Conservation (phyloP, 768 basidiomycete species). For the Baorangia bicolor region DNA sequence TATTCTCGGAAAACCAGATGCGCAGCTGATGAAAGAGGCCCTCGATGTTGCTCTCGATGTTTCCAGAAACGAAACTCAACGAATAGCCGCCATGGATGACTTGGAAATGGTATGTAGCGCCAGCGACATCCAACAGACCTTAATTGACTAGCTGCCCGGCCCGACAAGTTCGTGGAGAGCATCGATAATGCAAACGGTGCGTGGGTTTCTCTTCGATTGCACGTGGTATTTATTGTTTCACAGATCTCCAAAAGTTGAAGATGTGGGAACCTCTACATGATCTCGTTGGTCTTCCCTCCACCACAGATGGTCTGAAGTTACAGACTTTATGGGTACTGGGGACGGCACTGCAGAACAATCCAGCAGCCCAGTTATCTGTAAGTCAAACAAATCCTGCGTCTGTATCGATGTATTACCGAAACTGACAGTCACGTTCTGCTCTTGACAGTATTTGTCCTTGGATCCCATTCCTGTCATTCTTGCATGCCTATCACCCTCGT, state of each 20-base stretch:
- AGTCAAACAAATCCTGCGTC: slow-evolving; percentile 25
- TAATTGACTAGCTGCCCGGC: neutral
- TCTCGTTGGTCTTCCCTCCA: slow-evolving; percentile 53
- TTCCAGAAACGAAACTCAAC: slow-evolving; percentile 50
- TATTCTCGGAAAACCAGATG: slow-evolving; percentile 83
- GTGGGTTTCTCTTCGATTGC: neutral
- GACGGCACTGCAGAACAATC: slow-evolving; percentile 89
- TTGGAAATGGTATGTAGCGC: slow-evolving; percentile 72
- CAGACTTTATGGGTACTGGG: slow-evolving; percentile 85
- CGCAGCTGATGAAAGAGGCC: slow-evolving; percentile 81
- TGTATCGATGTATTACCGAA: neutral
- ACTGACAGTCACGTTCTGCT: neutral
- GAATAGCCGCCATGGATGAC: slow-evolving; percentile 74
- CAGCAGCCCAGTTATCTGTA: slow-evolving; percentile 75
- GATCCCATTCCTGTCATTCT: slow-evolving; percentile 68
- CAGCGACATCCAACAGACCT: neutral
- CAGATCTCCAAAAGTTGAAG: slow-evolving; percentile 72
- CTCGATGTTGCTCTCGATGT: slow-evolving; percentile 63
- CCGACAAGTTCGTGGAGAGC: slow-evolving; percentile 74
- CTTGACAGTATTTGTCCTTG: slow-evolving; percentile 54
- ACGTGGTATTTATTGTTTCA: neutral
- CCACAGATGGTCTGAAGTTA: slow-evolving; percentile 59
- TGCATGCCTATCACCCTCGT: slow-evolving; percentile 55
- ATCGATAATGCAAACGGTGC: slow-evolving; percentile 88
- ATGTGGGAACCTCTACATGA: slow-evolving; percentile 78